Base-by-base conservation (phyloP, 2,329 filamentous ascomycete species). In the Didymella glomerata region DNA sequence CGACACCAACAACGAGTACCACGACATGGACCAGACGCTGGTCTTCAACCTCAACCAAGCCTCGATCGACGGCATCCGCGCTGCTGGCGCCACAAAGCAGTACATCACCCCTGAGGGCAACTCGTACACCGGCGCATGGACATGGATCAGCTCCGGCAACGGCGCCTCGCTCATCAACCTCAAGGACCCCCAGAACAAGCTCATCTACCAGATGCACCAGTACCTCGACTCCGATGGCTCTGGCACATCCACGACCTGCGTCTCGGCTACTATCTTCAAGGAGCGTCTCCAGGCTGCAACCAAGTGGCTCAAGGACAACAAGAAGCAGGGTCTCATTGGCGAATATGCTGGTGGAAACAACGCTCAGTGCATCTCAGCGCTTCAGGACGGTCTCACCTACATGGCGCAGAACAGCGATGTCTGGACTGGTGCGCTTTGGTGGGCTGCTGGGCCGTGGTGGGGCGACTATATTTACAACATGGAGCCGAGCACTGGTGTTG, bases 121-220 rank as follows among this genome's bases (percentile, higher is more conserved):
- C 70, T 76, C 77, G 16, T 85, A 73, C 68, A 75, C 74, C 13
- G 80, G 79, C 24, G 77, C 77, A 2, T 78, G 76, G 76, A 83
- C 81, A 9, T 86, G 84, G 84, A 76, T 81, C 14, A 80, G 71
- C 3, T 75, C 74, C 14, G 81, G 81, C 41, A 84, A 83, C 66
- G 77, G 57, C 34, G 77, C 78, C 4, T 75, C 77, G 44, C 77
- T 84, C 57, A 78, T 80, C 54, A 73, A 64, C 20, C 78, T 87
- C 41, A 83, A 80, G 9, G 85, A 87, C 61, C 78, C 84, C 0
- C 59, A 77, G 45, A 75, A 85, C 74, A 85, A 84, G 67, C 79
- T 86, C 56, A 74, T 87, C 69, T 86, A 84, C 73, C 83, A 87
- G 68, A 86, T 87, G 85, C 85, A 87, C 70, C 85, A 87, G 75